Base-by-base conservation (phyloP, 2,329 filamentous ascomycete genomes). In the Grosmannia clavigera region DNA sequence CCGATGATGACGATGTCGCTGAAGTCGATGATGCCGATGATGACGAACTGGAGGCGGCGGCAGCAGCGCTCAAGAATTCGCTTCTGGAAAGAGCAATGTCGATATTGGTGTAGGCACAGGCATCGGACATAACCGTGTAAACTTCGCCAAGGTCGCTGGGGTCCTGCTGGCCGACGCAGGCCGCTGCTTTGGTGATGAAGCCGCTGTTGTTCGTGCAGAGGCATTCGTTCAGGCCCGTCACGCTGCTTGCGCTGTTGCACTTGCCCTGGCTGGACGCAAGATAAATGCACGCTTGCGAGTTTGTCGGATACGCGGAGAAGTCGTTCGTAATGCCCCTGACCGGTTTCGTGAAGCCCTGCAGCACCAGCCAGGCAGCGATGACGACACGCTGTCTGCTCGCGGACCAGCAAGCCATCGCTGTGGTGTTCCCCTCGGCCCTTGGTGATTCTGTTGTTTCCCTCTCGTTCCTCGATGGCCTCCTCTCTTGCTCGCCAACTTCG, bases 181-280 rank as follows among this genome's bases (percentile, higher is more conserved):
- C 64, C 3, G 79, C 80, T 2, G 76, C 66, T 40, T 72, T 71
- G 25, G 73, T 75, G 62, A 81, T 70, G 66, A 81, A 82, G 63
- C 75, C 70, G 59, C 75, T 75, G 38, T 71, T 69, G 63, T 81
- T 80, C 62, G 68, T 67, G 66, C 80, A 82, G 2, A 81, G 71
- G 58, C 80, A 82, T 2, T 66, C 58, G 64, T 82, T 81, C 62
- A 80, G 70, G 35, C 72, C 68, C 0, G 65, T 53, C 3, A 72
- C 70, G 0, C 72, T 73, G 25, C 66, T 65, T 22, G 74, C 75
- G 5, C 46, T 40, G 33, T 69, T 68, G 68, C 80, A 82, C 5
- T 67, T 65, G 19, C 73, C 74, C 25, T 61, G 38, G 55, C 70
- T 66, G 35, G 77, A 73, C 5, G 78, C 70, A 19, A 70, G 55